Conservation (phyloP, 2,329 filamentous ascomycete species). For the Penicillium sp. region DNA sequence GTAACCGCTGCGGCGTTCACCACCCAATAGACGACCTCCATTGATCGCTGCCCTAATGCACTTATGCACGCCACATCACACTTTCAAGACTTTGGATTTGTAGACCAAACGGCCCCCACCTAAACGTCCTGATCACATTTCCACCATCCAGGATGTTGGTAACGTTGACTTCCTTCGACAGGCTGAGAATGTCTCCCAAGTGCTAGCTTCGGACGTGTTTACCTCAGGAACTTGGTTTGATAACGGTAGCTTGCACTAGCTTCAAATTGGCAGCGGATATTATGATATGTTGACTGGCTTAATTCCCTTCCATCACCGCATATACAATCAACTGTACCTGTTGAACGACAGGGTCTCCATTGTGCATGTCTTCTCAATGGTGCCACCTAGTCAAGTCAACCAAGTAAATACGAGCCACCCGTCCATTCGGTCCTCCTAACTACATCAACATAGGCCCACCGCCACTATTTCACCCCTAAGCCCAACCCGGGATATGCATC, state of each 20-base stretch:
- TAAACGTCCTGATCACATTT: not conserved
- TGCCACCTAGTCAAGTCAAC: not conserved
- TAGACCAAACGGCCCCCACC: not conserved
- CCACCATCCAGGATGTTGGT: slow-evolving; percentile 10
- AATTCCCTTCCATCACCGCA: not conserved
- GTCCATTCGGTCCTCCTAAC: not conserved
- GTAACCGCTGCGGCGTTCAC: slow-evolving; percentile 24
- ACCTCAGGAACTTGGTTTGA: not conserved
- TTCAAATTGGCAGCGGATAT: slow-evolving; percentile 1
- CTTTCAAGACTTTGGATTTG: not conserved
- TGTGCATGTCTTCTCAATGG: not conserved
- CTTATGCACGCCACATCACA: slow-evolving; percentile 19
- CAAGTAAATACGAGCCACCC: not conserved
- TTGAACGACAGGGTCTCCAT: not conserved
- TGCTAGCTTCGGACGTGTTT: not conserved
- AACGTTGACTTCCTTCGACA: slow-evolving; percentile 11
- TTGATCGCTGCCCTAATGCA: slow-evolving; percentile 2
- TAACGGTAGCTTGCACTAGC: not conserved
- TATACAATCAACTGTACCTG: not conserved
- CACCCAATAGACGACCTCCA: slow-evolving; percentile 11
- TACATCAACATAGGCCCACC: not conserved
- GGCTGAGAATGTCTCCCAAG: slow-evolving; percentile 4
- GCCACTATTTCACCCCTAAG: not conserved
- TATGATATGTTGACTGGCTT: not conserved
- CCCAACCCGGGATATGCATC: not conserved